Percentiles rank a stretch among this genome's conserved stretches.
Evolutionary conservation across 441 rosid genomes (phyloP).

Genomic region (Manihot esculenta): DNA sequence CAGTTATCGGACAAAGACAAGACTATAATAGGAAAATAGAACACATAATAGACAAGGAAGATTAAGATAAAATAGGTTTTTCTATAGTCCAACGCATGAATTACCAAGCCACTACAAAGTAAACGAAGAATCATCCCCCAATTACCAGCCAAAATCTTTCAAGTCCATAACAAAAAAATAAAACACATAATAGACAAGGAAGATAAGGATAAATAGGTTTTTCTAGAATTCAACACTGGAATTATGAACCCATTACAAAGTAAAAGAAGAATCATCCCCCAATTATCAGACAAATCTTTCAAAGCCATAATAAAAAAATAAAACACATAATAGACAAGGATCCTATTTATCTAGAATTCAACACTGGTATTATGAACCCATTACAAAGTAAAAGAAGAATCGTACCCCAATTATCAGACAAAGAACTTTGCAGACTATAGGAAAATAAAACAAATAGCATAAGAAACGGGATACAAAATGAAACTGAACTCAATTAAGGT

Average conservation of each 20-base stretch:
- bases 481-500: not conserved
- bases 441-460: not conserved
- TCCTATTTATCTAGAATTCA: not conserved
- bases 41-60: too few species aligned
- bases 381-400: not conserved
- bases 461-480: not conserved
- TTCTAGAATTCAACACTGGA: not conserved
- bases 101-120: too few species aligned
- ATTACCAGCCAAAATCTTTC: too few species aligned
- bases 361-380: not conserved
- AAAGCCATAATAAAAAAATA: not conserved
- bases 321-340: too few species aligned
- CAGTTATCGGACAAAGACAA: too few species aligned
- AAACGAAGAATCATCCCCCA: too few species aligned
- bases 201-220: not conserved
- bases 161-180: too few species aligned
- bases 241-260: not conserved
- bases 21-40: too few species aligned
- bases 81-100: too few species aligned
- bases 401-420: not conserved
- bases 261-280: not conserved
- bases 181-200: too few species aligned
- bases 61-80: not conserved
- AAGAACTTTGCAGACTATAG: not conserved
- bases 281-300: not conserved